These are phyloP conservation scores for Zymoseptoria crescenta DNA, from an alignment of 2,329 filamentous ascomycete genomes.

Conservation along the genomic window DNA sequence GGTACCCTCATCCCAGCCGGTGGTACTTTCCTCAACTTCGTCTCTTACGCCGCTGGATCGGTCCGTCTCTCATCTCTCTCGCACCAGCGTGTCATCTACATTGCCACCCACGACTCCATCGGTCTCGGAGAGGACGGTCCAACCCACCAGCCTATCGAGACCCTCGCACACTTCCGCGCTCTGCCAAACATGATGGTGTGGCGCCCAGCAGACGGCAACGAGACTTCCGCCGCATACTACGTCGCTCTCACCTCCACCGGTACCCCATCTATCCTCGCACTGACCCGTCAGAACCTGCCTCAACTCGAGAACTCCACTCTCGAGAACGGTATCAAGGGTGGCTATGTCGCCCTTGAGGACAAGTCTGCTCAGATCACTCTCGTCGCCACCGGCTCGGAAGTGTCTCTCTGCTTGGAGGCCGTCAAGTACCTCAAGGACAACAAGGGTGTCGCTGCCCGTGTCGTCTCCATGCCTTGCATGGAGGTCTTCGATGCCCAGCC, in stretches of 20 bases:
- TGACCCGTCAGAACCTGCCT: conserved; percentile 96
- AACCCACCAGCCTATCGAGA: conserved; percentile 98
- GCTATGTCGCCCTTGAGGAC: conserved; percentile 81
- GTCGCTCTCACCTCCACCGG: conserved; percentile 80
- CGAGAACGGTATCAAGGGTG: conserved; percentile 86
- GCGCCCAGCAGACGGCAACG: conserved; percentile 97
- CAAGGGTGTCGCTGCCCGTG: conserved; percentile 76
- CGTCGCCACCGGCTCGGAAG: conserved; percentile 92
- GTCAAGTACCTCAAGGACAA: conserved; percentile 86
- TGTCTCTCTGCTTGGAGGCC: conserved; percentile 85
- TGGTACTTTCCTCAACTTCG: conserved; percentile 99
- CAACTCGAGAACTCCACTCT: conserved; percentile 92
- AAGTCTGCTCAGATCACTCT: conserved; percentile 80
- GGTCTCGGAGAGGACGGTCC: conserved; percentile 97
- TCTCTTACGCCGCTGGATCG: conserved; percentile 92
- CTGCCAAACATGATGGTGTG: conserved; percentile 99
- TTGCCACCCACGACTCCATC: conserved; percentile 98
- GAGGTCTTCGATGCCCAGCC: conserved; percentile 91
- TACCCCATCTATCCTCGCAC: conserved; percentile 86
- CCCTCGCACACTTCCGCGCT: conserved; percentile 94
- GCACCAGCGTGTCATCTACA: conserved; percentile 84
- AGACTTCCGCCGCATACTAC: conserved; percentile 97
- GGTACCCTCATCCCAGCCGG: conserved; percentile 88
- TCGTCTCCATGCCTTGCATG: conserved; percentile 93
- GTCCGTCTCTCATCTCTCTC: conserved; percentile 91